Conservation (phyloP, 441 rosid species). For the Erodium texanum region DNA sequence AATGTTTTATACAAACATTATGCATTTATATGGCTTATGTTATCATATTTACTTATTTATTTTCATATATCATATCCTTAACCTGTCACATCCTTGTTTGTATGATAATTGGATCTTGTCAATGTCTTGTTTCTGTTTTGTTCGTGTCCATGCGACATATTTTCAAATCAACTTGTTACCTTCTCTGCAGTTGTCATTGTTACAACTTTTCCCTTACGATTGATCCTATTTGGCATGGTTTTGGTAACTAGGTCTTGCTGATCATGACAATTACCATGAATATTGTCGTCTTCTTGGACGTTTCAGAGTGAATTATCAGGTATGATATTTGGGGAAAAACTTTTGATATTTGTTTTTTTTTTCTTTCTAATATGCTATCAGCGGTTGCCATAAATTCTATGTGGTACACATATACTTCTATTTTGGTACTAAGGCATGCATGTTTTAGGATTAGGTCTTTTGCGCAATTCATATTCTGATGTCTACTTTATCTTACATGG, state of each 20-base stretch:
- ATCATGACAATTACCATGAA: slow-evolving; percentile 99
- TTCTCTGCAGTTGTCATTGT: background rate
- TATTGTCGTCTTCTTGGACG: slow-evolving; percentile 99
- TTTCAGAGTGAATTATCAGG: slow-evolving; percentile 95
- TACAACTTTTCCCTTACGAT: background rate
- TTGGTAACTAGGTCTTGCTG: slow-evolving; percentile 77
- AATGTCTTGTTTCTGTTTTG: background rate
- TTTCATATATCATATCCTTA: background rate
- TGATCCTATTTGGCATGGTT: background rate
- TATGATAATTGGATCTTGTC: background rate
- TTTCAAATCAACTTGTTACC: background rate
- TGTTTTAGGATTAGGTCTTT: background rate
- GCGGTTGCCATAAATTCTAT: background rate
- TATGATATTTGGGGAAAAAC: slow-evolving; percentile 17
- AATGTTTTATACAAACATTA: background rate
- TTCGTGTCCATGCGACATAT: background rate
- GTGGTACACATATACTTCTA: background rate
- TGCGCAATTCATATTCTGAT: too few species aligned
- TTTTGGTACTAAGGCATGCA: background rate
- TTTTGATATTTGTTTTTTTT: background rate
- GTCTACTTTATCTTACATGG: background rate
- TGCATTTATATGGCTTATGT: background rate
- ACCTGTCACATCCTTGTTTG: background rate
- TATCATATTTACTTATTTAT: background rate
- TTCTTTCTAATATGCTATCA: background rate